These are phyloP conservation scores for Agaricus bisporus DNA, from an alignment of 768 basidiomycete species.

Conservation along the genomic window DNA sequence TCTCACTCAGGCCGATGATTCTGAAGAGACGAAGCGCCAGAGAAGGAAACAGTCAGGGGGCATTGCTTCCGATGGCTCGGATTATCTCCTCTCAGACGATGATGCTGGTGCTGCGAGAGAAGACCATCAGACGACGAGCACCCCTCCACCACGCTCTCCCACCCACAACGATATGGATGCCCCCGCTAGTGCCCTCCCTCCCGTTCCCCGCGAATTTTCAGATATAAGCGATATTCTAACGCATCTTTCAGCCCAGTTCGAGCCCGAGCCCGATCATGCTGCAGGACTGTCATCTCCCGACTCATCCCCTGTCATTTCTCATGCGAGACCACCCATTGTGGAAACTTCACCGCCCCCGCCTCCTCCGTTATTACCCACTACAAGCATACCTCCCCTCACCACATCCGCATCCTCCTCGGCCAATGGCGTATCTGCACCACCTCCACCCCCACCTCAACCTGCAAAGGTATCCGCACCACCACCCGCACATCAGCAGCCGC, in stretches of 20 bases:
- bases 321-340: constrained; percentile 25
- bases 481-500: constrained; percentile 31
- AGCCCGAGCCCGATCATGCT: constrained; percentile 42
- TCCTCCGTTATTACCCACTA: constrained; percentile 16
- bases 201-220: constrained; percentile 53
- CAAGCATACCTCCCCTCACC: neutral
- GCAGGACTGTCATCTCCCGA: constrained; percentile 39
- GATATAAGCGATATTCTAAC: constrained; percentile 75
- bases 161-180: constrained; percentile 25
- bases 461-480: constrained; percentile 7
- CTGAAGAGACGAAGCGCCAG: constrained; percentile 20
- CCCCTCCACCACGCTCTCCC: constrained; percentile 25
- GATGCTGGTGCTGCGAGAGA: constrained; percentile 41
- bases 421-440: constrained; percentile 25
- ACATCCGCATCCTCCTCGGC: constrained; percentile 25
- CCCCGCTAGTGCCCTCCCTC: constrained; percentile 32
- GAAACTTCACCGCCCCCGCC: constrained; percentile 18
- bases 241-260: constrained; percentile 68
- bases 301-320: constrained; percentile 43
- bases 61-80: constrained; percentile 43
- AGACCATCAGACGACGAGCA: constrained; percentile 21
- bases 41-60: constrained; percentile 27
- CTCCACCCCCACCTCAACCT: constrained; percentile 19
- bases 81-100: constrained; percentile 48
- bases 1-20: constrained; percentile 51